Conservation (phyloP, 2,329 filamentous ascomycete species). For the Calonectria honghensis region DNA sequence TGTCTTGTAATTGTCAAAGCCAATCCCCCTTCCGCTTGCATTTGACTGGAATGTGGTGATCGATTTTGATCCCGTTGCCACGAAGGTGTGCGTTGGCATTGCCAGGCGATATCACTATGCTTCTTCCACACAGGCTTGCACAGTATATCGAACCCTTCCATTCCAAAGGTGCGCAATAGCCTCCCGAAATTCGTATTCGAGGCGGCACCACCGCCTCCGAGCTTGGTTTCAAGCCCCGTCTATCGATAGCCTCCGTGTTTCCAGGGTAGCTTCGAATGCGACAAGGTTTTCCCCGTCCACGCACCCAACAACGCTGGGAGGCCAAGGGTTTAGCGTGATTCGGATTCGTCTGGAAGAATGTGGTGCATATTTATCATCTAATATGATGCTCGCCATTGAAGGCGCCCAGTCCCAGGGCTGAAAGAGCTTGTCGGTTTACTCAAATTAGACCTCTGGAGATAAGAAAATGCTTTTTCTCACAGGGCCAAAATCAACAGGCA, state of each 20-base stretch:
- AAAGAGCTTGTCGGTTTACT: neutral
- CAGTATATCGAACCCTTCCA: neutral
- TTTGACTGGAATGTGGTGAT: neutral
- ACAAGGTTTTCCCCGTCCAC: conserved; percentile 1
- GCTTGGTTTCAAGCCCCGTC: neutral
- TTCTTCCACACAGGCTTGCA: neutral
- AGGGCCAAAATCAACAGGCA: too few species aligned
- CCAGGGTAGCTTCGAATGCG: neutral
- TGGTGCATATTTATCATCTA: neutral
- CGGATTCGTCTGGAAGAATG: neutral
- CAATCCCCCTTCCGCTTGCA: neutral
- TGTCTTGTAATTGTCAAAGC: neutral
- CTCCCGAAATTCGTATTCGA: neutral
- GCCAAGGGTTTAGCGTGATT: neutral
- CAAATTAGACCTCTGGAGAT: neutral
- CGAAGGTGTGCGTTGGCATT: neutral
- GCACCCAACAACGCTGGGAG: neutral
- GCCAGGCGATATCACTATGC: neutral
- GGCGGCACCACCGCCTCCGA: neutral
- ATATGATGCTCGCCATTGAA: neutral
- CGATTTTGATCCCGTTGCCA: neutral
- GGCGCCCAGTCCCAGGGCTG: neutral
- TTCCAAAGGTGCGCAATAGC: neutral
- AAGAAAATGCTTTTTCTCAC: neutral
- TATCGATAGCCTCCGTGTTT: neutral